Evolutionary conservation across 2,329 filamentous ascomycete genomes (phyloP), one percentile per base, ranked within the genome.

Genomic region (Beauveria medogensis): DNA sequence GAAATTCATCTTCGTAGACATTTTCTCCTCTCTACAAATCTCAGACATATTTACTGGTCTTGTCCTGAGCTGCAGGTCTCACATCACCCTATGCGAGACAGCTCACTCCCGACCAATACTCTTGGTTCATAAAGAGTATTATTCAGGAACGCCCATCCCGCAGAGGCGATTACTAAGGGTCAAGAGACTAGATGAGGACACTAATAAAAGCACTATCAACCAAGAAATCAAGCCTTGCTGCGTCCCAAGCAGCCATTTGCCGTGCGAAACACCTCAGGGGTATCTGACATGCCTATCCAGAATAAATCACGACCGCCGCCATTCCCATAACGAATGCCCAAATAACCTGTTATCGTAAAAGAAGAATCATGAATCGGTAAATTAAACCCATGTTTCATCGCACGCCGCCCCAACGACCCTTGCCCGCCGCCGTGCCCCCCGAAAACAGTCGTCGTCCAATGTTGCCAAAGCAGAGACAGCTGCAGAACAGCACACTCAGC

Each of bases 381-480:
- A 47, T 14, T 44, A 1, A 9, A 2, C 9, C 18, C 37, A 26
- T 54, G 20, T 6, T 28, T 69, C 58, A 75, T 65, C 75, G 71
- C 53, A 77, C 67, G n/a, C 74, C 76, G 40, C 72, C 77, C 78
- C 77, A 80, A 47, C 81, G 70, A 3, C 77, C 77, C 62, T 74
- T 75, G n/a, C 69, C 72, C 1, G 69, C 71, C 1, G 73, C 72
- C n/a, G 73, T 72, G 60, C 69, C 71, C 24, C 75, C 80, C 64
- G 84, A 74, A n/a, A 87, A 86, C 65, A 97, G 75, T 64, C 90
- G 82, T 64, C 94, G 81, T 14, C 94, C 94, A 69, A 99, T 91
- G 70, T 96, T 97, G 12, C 94, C 94, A 78, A 99, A 97, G 74
- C 92, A 97, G 10, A 97, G 85, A 67, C 91, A 92, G 69, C 91